Percentiles rank a stretch among this genome's conserved stretches.
These are phyloP conservation scores for Crithidia brevicula DNA, from an alignment of 208 protist species.

Conservation along the genomic window DNA sequence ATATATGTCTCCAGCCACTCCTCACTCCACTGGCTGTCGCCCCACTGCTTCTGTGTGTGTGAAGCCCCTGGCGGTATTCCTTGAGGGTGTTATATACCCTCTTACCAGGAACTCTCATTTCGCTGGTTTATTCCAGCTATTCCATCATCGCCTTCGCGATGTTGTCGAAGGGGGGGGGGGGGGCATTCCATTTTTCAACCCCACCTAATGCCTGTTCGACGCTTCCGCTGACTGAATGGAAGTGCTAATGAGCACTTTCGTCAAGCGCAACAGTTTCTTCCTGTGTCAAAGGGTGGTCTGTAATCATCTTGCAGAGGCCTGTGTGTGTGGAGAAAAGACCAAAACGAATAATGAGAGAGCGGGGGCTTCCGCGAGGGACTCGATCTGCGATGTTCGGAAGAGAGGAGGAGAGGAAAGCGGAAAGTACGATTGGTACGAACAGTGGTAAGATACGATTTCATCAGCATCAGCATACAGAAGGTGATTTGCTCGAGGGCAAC, in stretches of 20 bases:
- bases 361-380: too few relatives aligned
- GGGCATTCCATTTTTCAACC: neutral
- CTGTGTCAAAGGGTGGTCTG: too few relatives aligned
- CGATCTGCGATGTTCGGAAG: neutral
- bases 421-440: too few relatives aligned
- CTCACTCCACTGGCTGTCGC: neutral
- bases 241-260: too few relatives aligned
- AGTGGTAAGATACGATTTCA: neutral
- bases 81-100: neutral
- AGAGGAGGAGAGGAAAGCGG: neutral
- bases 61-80: neutral
- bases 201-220: neutral
- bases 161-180: neutral
- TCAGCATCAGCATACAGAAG: neutral
- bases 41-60: neutral
- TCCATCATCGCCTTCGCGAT: neutral
- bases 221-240: neutral
- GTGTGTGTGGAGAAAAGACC: too few relatives aligned
- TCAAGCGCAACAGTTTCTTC: too few relatives aligned
- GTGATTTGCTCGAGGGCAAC: neutral
- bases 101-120: neutral
- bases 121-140: neutral
- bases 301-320: too few relatives aligned
- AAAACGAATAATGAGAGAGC: too few relatives aligned
- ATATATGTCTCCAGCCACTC: neutral